Conservation (phyloP, 352 stramenopile genomes). For the Phytophthora litchii region DNA sequence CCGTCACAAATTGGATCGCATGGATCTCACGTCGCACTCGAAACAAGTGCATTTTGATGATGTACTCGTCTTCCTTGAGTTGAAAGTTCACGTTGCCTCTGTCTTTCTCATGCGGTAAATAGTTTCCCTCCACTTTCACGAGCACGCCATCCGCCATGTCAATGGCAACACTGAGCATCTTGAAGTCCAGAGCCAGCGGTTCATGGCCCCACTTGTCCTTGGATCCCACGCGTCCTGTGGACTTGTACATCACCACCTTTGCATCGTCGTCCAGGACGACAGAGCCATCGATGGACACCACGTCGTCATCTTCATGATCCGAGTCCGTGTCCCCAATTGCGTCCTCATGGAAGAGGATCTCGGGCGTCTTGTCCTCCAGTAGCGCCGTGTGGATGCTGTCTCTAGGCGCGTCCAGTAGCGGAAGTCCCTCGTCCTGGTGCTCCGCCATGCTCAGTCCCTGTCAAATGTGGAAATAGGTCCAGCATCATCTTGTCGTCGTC, state of each 20-base stretch:
- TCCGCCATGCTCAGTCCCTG: conserved; percentile 1
- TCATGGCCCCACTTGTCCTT: conserved; percentile 35
- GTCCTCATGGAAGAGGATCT: conserved; percentile 42
- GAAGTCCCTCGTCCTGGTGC: conserved; percentile 22
- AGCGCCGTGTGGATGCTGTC: conserved; percentile 29
- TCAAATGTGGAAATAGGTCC: conserved; percentile 32
- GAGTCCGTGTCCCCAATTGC: conserved; percentile 37
- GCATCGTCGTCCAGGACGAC: conserved; percentile 28
- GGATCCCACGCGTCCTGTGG: conserved; percentile 21
- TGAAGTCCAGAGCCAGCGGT: conserved; percentile 10
- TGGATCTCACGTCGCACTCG: conserved; percentile 35
- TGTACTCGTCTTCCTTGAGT: conserved; percentile 20
- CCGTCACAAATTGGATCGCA: conserved; percentile 38
- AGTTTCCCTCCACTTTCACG: conserved; percentile 30
- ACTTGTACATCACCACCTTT: conserved; percentile 23
- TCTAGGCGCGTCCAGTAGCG: conserved; percentile 18
- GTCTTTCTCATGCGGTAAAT: conserved; percentile 3
- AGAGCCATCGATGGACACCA: conserved; percentile 21
- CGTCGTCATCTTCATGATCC: conserved; percentile 33
- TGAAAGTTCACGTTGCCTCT: conserved; percentile 5
- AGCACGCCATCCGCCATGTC: conserved; percentile 14
- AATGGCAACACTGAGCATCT: conserved; percentile 24
- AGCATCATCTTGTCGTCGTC: conserved; percentile 21
- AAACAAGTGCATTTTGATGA: conserved; percentile 36
- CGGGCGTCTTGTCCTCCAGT: conserved; percentile 37